Percentiles rank a stretch among this genome's conserved stretches.
These are phyloP conservation scores for Didymosphaeria variabile DNA, from an alignment of 2,329 filamentous ascomycete genomes.

Conservation along the genomic window DNA sequence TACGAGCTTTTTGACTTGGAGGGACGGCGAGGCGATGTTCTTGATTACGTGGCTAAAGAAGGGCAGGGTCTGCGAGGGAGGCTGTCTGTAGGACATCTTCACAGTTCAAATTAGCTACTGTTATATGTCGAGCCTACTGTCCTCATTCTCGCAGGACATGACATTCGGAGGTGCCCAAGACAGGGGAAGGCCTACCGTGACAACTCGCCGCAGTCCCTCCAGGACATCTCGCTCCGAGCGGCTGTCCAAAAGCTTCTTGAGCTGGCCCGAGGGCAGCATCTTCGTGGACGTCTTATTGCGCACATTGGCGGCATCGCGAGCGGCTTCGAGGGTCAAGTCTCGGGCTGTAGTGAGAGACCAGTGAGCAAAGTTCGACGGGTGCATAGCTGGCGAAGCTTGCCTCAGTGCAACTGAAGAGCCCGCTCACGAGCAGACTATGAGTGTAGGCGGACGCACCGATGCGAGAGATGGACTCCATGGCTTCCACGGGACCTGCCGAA, in stretches of 20 bases:
- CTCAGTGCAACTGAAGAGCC: slow-evolving; percentile 11
- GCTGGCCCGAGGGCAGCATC: slow-evolving; percentile 78
- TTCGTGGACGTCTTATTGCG: slow-evolving; percentile 65
- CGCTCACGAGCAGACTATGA: slow-evolving; percentile 11
- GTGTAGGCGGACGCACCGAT: slow-evolving; percentile 72
- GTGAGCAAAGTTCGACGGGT: slow-evolving; percentile 51
- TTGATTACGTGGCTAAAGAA: slow-evolving; percentile 99
- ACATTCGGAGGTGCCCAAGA: slow-evolving; percentile 11
- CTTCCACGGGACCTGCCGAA: slow-evolving; percentile 17
- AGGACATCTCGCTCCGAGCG: slow-evolving; percentile 91
- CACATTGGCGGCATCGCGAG: slow-evolving; percentile 78
- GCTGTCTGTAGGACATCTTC: slow-evolving; percentile 95
- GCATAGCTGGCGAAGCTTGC: slow-evolving; percentile 33
- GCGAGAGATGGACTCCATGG: slow-evolving; percentile 94
- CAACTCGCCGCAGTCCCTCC: slow-evolving; percentile 87
- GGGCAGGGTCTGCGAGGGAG: slow-evolving; percentile 71
- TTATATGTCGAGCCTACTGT: slow-evolving; percentile 8
- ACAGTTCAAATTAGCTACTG: slow-evolving; percentile 27
- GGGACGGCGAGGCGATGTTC: slow-evolving; percentile 91
- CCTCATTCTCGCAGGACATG: slow-evolving; percentile 8
- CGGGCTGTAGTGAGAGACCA: slow-evolving; percentile 70
- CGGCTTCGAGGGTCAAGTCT: slow-evolving; percentile 96
- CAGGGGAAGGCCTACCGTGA: slow-evolving; percentile 70
- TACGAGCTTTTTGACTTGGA: slow-evolving; percentile 97
- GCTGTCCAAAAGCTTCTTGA: slow-evolving; percentile 95